phyloP scores from a whole-genome alignment of 2,329 filamentous ascomycete species.

The Ophiostoma perfectum region DNA sequence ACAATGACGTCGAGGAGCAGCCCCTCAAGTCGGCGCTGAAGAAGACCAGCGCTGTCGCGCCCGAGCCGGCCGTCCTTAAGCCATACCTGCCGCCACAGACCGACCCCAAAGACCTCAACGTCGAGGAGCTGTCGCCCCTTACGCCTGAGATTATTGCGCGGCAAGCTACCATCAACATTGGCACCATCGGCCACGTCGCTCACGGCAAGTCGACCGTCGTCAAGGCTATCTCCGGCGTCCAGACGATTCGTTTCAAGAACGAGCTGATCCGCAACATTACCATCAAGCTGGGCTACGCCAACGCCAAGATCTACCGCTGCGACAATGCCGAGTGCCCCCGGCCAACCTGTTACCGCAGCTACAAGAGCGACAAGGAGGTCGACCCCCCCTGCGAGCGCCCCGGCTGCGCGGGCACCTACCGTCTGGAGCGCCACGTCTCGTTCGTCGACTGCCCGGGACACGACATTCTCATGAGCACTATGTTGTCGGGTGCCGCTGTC shows the following conservation, averaged over 20 bases:
- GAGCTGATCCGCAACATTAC: slow-evolving; percentile 98
- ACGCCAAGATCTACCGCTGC: slow-evolving; percentile 99
- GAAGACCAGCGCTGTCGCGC: slow-evolving; percentile 49
- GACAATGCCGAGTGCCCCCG: slow-evolving; percentile 86
- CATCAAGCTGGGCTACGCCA: slow-evolving; percentile 99
- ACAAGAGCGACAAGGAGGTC: slow-evolving; percentile 98
- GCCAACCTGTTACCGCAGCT: slow-evolving; percentile 92
- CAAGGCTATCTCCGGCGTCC: slow-evolving; percentile 97
- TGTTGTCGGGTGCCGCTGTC: slow-evolving; percentile 98
- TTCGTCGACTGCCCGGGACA: slow-evolving; percentile 99
- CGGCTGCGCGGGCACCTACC: slow-evolving; percentile 81
- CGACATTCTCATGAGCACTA: slow-evolving; percentile 99
- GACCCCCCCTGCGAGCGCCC: slow-evolving; percentile 94
- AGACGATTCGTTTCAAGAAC: slow-evolving; percentile 99
- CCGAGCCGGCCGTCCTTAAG: slow-evolving; percentile 51
- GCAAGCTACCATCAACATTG: slow-evolving; percentile 98
- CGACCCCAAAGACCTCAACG: slow-evolving; percentile 81
- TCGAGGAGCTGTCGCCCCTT: slow-evolving; percentile 72
- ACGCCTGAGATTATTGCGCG: slow-evolving; percentile 95
- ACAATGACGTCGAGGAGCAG: slow-evolving; percentile 58
- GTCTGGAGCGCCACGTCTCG: slow-evolving; percentile 86
- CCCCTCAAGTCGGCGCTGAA: slow-evolving; percentile 81
- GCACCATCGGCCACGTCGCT: slow-evolving; percentile 96
- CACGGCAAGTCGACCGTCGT: slow-evolving; percentile 99
- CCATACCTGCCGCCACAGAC: slow-evolving; percentile 75